These are phyloP conservation scores for Byssothecium circinans DNA, from an alignment of 2,329 filamentous ascomycete genomes.

Conservation along the genomic window DNA sequence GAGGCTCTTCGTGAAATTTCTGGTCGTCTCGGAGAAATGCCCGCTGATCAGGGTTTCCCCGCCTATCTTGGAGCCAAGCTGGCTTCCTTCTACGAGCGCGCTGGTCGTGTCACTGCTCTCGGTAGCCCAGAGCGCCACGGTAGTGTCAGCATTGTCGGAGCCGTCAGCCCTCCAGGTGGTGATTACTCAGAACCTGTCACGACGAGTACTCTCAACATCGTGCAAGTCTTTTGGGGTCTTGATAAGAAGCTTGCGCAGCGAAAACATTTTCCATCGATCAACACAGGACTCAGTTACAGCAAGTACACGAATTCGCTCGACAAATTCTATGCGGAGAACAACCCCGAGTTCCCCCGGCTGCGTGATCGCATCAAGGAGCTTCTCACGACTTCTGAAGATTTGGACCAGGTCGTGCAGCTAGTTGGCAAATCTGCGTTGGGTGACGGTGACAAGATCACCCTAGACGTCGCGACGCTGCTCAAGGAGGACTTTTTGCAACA, in stretches of 20 bases:
- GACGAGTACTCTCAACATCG: slow-evolving; percentile 88
- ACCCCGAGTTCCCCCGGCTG: slow-evolving; percentile 89
- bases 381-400: slow-evolving; percentile 90
- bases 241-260: slow-evolving; percentile 99
- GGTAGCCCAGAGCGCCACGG: slow-evolving; percentile 87
- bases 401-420: slow-evolving; percentile 97
- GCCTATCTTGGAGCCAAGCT: slow-evolving; percentile 96
- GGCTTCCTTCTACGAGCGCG: slow-evolving; percentile 98
- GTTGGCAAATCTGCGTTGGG: slow-evolving; percentile 97
- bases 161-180: slow-evolving; percentile 95
- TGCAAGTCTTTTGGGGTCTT: slow-evolving; percentile 99
- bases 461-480: slow-evolving; percentile 86
- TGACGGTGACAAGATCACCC: slow-evolving; percentile 96
- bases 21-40: slow-evolving; percentile 98
- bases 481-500: slow-evolving; percentile 99
- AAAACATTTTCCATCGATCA: slow-evolving; percentile 99
- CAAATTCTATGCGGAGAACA: slow-evolving; percentile 91
- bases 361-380: slow-evolving; percentile 93
- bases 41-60: slow-evolving; percentile 98
- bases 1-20: slow-evolving; percentile 98
- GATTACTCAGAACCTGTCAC: slow-evolving; percentile 99
- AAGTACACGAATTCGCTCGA: slow-evolving; percentile 91
- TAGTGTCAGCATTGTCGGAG: slow-evolving; percentile 96
- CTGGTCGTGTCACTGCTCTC: slow-evolving; percentile 80
- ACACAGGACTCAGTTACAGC: slow-evolving; percentile 91